These are phyloP conservation scores for Cladosporium halotolerans DNA, from an alignment of 2,329 filamentous ascomycete genomes.

Conservation along the genomic window DNA sequence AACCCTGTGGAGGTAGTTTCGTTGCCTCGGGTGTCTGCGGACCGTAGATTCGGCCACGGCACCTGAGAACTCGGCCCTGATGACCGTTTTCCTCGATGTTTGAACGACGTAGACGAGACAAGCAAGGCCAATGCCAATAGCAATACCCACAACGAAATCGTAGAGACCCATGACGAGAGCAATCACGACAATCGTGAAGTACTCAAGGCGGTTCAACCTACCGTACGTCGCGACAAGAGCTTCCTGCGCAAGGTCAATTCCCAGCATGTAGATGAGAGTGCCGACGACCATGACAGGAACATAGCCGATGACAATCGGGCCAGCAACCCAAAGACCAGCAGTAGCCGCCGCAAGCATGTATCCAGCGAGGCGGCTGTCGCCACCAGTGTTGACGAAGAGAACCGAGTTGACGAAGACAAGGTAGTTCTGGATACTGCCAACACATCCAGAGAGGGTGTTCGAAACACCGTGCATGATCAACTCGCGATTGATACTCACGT, in stretches of 20 bases:
- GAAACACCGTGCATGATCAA: constrained; percentile 88
- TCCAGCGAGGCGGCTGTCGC: constrained; percentile 78
- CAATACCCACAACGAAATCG: constrained; percentile 92
- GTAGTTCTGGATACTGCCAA: constrained; percentile 91
- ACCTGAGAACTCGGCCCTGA: constrained; percentile 84
- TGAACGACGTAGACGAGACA: constrained; percentile 89
- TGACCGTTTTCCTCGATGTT: constrained; percentile 80
- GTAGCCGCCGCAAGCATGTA: constrained; percentile 77
- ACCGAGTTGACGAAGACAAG: constrained; percentile 95
- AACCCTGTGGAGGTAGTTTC: constrained; percentile 77
- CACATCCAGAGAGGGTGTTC: constrained; percentile 79
- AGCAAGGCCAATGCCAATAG: constrained; percentile 83
- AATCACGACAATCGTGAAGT: constrained; percentile 80
- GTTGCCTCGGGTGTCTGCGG: constrained; percentile 80
- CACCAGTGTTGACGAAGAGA: constrained; percentile 92
- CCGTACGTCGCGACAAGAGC: constrained; percentile 84
- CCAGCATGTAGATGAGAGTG: constrained; percentile 87
- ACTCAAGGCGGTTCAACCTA: constrained; percentile 80
- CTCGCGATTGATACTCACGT: constrained; percentile 84
- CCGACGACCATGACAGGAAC: constrained; percentile 97
- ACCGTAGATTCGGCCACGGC: constrained; percentile 88
- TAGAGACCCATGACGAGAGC: constrained; percentile 94
- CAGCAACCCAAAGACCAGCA: constrained; percentile 73
- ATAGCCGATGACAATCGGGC: constrained; percentile 81
- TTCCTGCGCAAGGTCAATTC: constrained; percentile 84